These are phyloP conservation scores for Cerioporus squamosus DNA, from an alignment of 1,284 basidiomycete species.

Conservation along the genomic window DNA sequence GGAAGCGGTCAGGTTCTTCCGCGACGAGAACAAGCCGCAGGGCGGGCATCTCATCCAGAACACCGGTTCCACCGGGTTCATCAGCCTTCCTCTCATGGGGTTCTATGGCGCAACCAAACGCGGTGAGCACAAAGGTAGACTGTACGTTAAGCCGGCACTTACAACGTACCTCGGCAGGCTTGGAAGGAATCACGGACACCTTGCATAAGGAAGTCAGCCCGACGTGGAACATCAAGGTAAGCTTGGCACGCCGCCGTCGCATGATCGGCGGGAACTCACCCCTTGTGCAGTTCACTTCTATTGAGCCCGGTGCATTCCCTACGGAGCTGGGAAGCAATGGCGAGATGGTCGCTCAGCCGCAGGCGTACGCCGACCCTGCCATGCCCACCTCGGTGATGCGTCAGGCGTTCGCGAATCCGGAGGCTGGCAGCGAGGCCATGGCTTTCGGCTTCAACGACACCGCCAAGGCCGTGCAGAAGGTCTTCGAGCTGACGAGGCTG, in stretches of 20 bases:
- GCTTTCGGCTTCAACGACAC: constrained; percentile 1
- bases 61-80: constrained; percentile 32
- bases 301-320: constrained; percentile 18
- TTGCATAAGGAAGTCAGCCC: constrained; percentile 33
- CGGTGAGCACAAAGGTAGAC: constrained; percentile 20
- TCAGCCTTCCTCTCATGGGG: constrained; percentile 27
- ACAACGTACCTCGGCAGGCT: constrained; percentile 26
- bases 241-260: not conserved
- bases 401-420: not conserved
- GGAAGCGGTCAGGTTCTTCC: constrained; percentile 41
- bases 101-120: constrained; percentile 37
- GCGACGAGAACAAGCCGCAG: constrained; percentile 40
- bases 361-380: constrained; percentile 11
- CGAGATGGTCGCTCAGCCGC: constrained; percentile 9
- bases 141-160: not conserved
- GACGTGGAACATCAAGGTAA: constrained; percentile 38
- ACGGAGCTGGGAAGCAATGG: constrained; percentile 6
- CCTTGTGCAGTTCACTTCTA: constrained; percentile 5
- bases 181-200: constrained; percentile 39
- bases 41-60: constrained; percentile 39
- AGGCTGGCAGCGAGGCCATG: not conserved
- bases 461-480: not conserved
- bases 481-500: not conserved
- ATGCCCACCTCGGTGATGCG: not conserved
- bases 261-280: not conserved